phyloP scores from a whole-genome alignment of 768 basidiomycete species.

The Suillus ampliporus region DNA sequence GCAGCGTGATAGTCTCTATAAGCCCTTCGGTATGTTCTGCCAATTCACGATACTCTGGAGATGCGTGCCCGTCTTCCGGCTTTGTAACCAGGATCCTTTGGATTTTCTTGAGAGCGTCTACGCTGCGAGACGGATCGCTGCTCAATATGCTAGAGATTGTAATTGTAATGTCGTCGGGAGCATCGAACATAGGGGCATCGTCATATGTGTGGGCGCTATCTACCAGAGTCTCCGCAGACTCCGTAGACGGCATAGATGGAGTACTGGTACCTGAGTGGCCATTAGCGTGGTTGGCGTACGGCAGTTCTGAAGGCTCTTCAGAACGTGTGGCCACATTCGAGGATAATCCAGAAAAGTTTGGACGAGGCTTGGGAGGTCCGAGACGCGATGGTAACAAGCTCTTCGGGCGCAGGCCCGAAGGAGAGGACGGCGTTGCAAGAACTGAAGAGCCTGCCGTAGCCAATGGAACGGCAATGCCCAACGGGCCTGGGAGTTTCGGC shows the following conservation, averaged over 20 bases:
- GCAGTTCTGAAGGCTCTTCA: slow-evolving; percentile 39
- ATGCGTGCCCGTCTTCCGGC: slow-evolving; percentile 73
- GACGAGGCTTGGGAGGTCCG: slow-evolving; percentile 63
- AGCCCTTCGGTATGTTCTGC: slow-evolving; percentile 83
- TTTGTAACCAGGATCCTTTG: slow-evolving; percentile 83
- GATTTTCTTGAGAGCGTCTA: slow-evolving; percentile 92
- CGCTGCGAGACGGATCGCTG: slow-evolving; percentile 82
- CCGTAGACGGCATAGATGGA: slow-evolving; percentile 26
- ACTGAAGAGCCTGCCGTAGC: slow-evolving; percentile 25
- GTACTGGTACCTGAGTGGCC: slow-evolving; percentile 21
- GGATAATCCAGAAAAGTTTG: slow-evolving; percentile 28
- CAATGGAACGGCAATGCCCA: slow-evolving; percentile 28
- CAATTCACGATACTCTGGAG: slow-evolving; percentile 74
- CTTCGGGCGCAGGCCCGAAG: slow-evolving; percentile 58
- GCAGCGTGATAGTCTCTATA: slow-evolving; percentile 87
- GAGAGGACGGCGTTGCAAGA: slow-evolving; percentile 39
- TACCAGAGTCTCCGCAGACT: slow-evolving; percentile 40
- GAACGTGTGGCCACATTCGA: slow-evolving; percentile 29
- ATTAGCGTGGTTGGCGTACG: slow-evolving; percentile 28
- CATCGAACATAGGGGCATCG: slow-evolving; percentile 17
- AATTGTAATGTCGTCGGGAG: slow-evolving; percentile 69
- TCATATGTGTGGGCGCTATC: slow-evolving; percentile 35
- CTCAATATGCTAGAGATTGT: slow-evolving; percentile 90
- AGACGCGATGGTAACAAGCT: slow-evolving; percentile 78
- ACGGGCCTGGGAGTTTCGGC: slow-evolving; percentile 49